Evolutionary conservation across 176 grass and related monocot species (phyloP).

Genomic region (Tillandsia leiboldiana): DNA sequence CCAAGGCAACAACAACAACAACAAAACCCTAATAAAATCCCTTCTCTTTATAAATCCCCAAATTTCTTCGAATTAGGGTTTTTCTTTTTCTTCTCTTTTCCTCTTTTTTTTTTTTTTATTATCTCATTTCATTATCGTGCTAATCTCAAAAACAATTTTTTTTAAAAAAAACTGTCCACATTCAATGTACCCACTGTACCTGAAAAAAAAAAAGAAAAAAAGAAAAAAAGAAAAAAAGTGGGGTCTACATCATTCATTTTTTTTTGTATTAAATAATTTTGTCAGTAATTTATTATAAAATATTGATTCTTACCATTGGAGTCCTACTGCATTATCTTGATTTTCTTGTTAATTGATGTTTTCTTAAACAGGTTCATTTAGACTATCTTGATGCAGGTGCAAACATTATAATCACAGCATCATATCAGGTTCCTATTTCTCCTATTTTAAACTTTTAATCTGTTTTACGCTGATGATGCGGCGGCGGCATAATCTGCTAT

Average conservation of each 20-base stretch:
- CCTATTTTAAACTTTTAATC: not conserved
- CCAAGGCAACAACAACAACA: conserved; percentile 27
- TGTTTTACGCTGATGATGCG: not conserved
- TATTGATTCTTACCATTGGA: not conserved
- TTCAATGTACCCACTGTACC: no score
- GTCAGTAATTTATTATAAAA: not conserved
- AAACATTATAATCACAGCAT: conserved; percentile 79
- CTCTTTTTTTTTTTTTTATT: not conserved
- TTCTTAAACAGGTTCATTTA: conserved; percentile 70
- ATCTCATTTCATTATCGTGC: not conserved
- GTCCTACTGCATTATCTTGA: no score
- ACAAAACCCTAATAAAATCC: no score
- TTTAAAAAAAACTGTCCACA: no score
- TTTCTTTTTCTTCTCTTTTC: not conserved
- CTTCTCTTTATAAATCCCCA: no score
- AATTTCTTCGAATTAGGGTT: not conserved
- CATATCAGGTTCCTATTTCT: conserved; percentile 64
- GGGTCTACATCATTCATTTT: not conserved
- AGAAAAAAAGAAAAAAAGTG: no score
- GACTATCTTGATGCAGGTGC: conserved; percentile 87
- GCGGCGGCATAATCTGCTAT: not conserved
- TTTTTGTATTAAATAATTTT: no score
- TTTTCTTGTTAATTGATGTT: not conserved
- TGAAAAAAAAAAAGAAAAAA: no score
- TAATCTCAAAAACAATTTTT: no score